These are phyloP conservation scores for Rhododendron simsii DNA, from an alignment of 148 eudicot species.

Conservation along the genomic window DNA sequence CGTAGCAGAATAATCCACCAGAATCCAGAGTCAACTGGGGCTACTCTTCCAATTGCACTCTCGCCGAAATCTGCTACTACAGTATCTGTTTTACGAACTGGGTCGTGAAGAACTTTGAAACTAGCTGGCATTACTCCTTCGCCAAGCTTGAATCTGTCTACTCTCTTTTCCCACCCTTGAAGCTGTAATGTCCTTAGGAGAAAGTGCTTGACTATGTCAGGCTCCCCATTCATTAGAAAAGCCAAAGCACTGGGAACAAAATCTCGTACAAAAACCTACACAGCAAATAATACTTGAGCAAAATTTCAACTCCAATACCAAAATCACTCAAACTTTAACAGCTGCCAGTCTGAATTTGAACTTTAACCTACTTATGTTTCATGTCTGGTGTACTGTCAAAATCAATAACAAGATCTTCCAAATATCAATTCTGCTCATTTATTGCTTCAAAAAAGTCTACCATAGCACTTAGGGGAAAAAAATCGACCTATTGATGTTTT, in stretches of 20 bases:
- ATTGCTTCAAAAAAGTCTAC: neutral
- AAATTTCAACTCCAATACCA: neutral
- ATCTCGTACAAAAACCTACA: constrained; percentile 94
- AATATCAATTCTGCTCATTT: neutral
- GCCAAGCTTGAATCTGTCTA: constrained; percentile 95
- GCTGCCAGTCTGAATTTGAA: neutral
- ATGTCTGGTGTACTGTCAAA: neutral
- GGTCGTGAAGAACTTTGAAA: constrained; percentile 95
- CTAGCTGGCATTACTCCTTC: constrained; percentile 99
- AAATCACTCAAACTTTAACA: neutral
- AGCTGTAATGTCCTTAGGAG: constrained; percentile 84
- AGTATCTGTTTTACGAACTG: constrained; percentile 82
- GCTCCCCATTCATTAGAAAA: constrained; percentile 96
- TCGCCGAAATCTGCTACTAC: constrained; percentile 94
- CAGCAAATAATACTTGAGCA: constrained; percentile 1
- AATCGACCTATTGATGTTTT: neutral
- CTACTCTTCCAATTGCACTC: constrained; percentile 99
- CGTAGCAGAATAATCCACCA: constrained; percentile 99
- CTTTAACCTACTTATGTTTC: neutral
- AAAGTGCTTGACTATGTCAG: constrained; percentile 93
- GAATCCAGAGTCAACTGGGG: constrained; percentile 98
- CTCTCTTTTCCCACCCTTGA: constrained; percentile 96
- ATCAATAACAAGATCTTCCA: neutral
- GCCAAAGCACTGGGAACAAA: constrained; percentile 99
- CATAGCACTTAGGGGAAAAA: neutral